These are phyloP conservation scores for Starmerella apis DNA, from an alignment of 805 yeast genomes.

Conservation along the genomic window DNA sequence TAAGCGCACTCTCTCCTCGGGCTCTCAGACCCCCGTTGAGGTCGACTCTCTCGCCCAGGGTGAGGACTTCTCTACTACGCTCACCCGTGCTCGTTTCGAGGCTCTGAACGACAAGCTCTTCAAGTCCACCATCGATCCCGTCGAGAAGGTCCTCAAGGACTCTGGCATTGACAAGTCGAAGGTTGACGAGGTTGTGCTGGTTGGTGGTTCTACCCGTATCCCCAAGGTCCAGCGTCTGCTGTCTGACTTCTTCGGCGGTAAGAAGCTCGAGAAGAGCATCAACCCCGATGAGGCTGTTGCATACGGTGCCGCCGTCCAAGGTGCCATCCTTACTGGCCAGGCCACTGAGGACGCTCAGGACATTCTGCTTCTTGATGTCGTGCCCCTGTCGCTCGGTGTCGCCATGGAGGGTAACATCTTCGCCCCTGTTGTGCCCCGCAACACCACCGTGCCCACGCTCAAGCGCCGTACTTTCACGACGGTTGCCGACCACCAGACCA, in stretches of 20 bases:
- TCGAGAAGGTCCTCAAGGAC: slow-evolving; percentile 89
- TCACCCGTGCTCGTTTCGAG: slow-evolving; percentile 97
- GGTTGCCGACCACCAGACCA: slow-evolving; percentile 96
- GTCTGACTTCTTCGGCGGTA: slow-evolving; percentile 92
- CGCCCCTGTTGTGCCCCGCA: slow-evolving; percentile 98
- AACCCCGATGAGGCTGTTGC: slow-evolving; percentile 99
- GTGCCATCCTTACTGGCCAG: slow-evolving; percentile 94
- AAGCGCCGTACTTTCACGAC: slow-evolving; percentile 99
- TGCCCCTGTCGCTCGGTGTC: slow-evolving; percentile 97
- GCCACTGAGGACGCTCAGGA: slow-evolving; percentile 87
- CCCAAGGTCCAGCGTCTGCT: slow-evolving; percentile 94
- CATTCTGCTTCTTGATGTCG: slow-evolving; percentile 89
- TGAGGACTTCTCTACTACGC: slow-evolving; percentile 85
- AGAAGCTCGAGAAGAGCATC: slow-evolving; percentile 90
- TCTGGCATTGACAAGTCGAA: slow-evolving; percentile 72
- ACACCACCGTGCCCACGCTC: slow-evolving; percentile 98
- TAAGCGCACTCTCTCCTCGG: slow-evolving; percentile 94
- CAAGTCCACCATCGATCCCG: slow-evolving; percentile 90
- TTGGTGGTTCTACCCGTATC: slow-evolving; percentile 98
- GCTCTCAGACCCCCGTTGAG: slow-evolving; percentile 91
- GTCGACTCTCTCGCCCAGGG: slow-evolving; percentile 92
- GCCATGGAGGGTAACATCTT: slow-evolving; percentile 99
- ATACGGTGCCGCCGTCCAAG: slow-evolving; percentile 99
- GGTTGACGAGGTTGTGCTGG: slow-evolving; percentile 90
- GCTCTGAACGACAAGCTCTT: slow-evolving; percentile 85